Base-by-base conservation (phyloP, 176 grass and related monocot genomes). In the Cenchrus fungigraminus region DNA sequence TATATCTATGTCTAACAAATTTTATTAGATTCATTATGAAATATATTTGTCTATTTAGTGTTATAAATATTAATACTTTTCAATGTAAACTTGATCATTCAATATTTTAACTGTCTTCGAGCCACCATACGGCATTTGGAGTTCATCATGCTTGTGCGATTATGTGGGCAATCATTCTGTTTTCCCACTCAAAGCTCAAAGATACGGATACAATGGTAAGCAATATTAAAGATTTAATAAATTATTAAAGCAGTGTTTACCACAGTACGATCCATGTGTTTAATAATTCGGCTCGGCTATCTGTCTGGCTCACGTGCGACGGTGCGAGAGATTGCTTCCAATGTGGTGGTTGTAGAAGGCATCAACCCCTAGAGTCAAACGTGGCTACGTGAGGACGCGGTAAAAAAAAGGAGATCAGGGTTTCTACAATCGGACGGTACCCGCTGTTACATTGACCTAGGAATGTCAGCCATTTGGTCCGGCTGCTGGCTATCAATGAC, bases 351-450 rank as follows among this genome's bases (percentile, higher is more conserved):
- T 19, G 77, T 63, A 63, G 78, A 82, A 22, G 20, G 43, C 43
- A 89, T 45, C 73, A 43, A 88, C 5, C 29, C 43, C 51, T 11
- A 34, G 60, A n/a, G 81, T 79, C 72, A 79, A 84, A 73, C 68
- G 37, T 40, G 3, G 4, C 37, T 40, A 40, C 37, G 65, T 70
- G 71, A 13, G 47, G 58, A 56, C 20, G 37, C 37, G 11, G 9
- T 7, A 32, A 55, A 32, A 55, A 22, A 58, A 43, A 47, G 65
- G 22, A 71, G 20, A 54, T 8, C 25, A 13, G 13, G 42, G 65
- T 77, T 82, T 68, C 65, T 52, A 25, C 66, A 54, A 61, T 46
- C 32, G 20, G 10, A 86, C 83, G 78, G 16, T 54, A 62, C 45
- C 32, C 63, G 73, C 22, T 55, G 66, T 34, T 65, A 40, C 10